Evolutionary conservation across 2,329 filamentous ascomycete genomes (phyloP), one percentile per base, ranked within the genome.

Genomic region (Colletotrichum navitas): DNA sequence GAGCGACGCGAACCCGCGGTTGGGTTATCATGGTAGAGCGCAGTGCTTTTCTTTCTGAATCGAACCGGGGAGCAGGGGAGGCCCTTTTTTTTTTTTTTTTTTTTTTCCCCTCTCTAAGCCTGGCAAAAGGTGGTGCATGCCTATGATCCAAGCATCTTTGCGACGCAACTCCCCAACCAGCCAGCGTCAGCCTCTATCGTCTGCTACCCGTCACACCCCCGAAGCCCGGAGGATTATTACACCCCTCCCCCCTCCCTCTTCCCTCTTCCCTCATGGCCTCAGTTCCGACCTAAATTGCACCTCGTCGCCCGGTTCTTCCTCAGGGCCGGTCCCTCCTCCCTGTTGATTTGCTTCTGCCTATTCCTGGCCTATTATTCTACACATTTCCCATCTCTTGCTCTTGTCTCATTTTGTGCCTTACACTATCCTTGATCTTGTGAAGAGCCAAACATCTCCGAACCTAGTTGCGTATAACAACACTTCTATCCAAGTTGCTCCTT

Each of bases 251-350:
- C 66, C 63, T 29, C 47, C 54, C 56, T 16, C 7, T 18, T 18
- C 16, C 66, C 63, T 29, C 60, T 56, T 54, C 55, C 60, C 55
- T 47, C 55, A 43, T 62, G 29, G 66, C 49, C 68, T 65, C 47
- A 64, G 59, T 24, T 59, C 69, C 59, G 65, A 62, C 60, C 70
- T 72, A 71, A 72, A 72, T 72, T 72, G 47, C 69, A 63, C 65
- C 54, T 63, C 69, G 32, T 72, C 66, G 59, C 66, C 68, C 43
- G 45, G 64, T 72, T 59, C 65, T 32, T 36, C 21, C 8, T 32
- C 29, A 43, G 39, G 54, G 34, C 34, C 45, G 26, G 26, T 12
- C 45, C 39, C 51, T 61, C 55, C 26, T 41, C 29, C 24, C 58
- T 41, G 26, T 39, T 59, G 34, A 34, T 58, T 47, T 41, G 49